Base-by-base conservation (phyloP, 768 basidiomycete genomes). In the Boletus subcaerulescens region DNA sequence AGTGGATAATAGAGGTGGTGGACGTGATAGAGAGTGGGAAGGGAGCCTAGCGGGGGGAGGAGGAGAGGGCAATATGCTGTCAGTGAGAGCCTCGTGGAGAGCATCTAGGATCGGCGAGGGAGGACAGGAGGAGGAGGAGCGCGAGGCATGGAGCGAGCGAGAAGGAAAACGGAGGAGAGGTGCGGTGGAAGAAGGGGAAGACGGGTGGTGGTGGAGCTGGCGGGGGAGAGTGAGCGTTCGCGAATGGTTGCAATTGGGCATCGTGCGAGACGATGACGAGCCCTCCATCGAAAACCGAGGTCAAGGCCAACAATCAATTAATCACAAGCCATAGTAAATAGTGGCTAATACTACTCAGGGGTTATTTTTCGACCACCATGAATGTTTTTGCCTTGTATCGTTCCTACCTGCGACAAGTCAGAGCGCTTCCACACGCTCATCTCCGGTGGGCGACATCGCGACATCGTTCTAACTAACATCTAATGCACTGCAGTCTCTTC, bases 1-100 rank as follows among this genome's bases (percentile, higher is more conserved):
- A 58, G 65, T 76, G 61, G 80, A 78, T 49, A 86, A 68, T 50
- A 82, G 77, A 9, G 79, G 77, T 9, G 84, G 84, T 1, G 78
- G 74, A 31, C 76, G 74, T 0, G 73, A 60, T 29, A 77, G 67
- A n/a, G 63, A 52, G 18, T 57, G 71, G 11, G 74, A 58, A 5
- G 78, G 71, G 17, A 79, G 72, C 38, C 70, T 69, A 22, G 80
- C 79, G 26, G 68, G 68, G 46, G 79, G 77, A 2, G 82, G 80
- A 31, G 65, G 71, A 13, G 73, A 53, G 14, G 78, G 77, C 39
- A 71, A 41, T 20, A 73, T 72, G 9, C 47, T 60, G 60, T 82
- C 77, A 17, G 70, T 65, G 22, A 83, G 67, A 2, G 80, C 80
- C 50, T 82, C 80, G 18, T 72, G 72, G 17, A 80, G 73, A 5